Evolutionary conservation across 495 filamentous ascomycete species (phyloP).

Genomic region (Penicillium cinerascens): DNA sequence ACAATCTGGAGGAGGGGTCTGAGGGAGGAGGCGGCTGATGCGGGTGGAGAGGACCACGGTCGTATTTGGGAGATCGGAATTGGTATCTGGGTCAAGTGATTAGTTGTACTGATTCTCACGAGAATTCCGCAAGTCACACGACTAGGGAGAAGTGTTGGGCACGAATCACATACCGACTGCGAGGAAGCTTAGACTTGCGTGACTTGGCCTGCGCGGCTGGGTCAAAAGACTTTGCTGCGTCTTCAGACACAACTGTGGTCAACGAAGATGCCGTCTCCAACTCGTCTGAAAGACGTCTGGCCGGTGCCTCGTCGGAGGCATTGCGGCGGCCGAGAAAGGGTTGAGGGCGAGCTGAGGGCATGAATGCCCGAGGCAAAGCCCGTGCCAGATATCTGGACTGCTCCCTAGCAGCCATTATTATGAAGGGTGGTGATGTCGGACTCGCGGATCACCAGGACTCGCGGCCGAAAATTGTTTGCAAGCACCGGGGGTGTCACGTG

Average conservation of each 20-base stretch:
- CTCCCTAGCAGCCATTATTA: conserved; percentile 42
- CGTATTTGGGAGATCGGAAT: conserved; percentile 86
- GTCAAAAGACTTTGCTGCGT: conserved; percentile 48
- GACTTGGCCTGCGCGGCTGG: conserved; percentile 51
- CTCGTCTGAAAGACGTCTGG: conserved; percentile 28
- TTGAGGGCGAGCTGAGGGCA: conserved; percentile 33
- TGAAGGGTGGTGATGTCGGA: conserved; percentile 18
- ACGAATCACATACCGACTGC: conserved; percentile 58
- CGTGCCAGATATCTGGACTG: conserved; percentile 42
- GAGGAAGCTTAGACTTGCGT: conserved; percentile 57
- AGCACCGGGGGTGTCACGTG: conserved; percentile 1
- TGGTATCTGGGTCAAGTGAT: conserved; percentile 63
- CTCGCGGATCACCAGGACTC: conserved; percentile 6
- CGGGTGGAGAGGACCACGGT: conserved; percentile 90
- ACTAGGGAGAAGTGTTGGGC: neutral
- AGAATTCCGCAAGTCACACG: conserved; percentile 4
- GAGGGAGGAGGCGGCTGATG: conserved; percentile 81
- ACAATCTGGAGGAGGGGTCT: conserved; percentile 80
- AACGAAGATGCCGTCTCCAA: conserved; percentile 39
- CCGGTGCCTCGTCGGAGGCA: conserved; percentile 45
- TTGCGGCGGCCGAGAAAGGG: conserved; percentile 40
- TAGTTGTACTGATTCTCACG: conserved; percentile 8
- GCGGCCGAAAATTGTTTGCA: conserved; percentile 39
- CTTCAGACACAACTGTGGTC: conserved; percentile 20
- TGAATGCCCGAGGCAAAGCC: conserved; percentile 39